Percentiles rank a stretch among this genome's conserved stretches.
Conservation (phyloP, 768 basidiomycete genomes). For the Rhodotorula babjevae region DNA sequence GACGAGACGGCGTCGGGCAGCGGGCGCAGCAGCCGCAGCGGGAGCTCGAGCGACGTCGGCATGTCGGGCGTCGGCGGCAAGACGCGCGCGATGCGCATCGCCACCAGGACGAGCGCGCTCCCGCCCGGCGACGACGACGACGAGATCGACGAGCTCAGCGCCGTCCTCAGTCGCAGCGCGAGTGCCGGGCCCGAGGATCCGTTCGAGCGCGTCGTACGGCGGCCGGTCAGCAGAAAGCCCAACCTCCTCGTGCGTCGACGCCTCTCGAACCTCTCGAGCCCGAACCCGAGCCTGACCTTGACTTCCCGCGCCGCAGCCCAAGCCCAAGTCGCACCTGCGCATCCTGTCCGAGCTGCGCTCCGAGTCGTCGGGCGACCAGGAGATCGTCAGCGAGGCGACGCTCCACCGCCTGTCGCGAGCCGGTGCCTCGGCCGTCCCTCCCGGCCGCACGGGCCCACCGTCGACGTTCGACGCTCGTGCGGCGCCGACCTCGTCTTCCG, state of each 20-base stretch:
- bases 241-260: conserved; percentile 28
- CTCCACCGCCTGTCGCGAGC: conserved; percentile 36
- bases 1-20: conserved; percentile 15
- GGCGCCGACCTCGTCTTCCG: background rate
- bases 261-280: background rate
- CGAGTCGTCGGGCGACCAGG: conserved; percentile 35
- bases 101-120: background rate
- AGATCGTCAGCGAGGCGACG: conserved; percentile 41
- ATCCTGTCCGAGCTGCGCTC: conserved; percentile 27
- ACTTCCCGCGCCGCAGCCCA: conserved; percentile 18
- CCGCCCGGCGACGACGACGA: conserved; percentile 23
- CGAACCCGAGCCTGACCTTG: too few species aligned
- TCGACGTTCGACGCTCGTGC: background rate
- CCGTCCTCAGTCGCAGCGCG: conserved; percentile 20
- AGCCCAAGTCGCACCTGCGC: conserved; percentile 41
- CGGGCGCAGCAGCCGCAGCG: conserved; percentile 20
- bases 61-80: too few species aligned
- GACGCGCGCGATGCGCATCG: background rate
- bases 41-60: conserved; percentile 7
- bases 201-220: conserved; percentile 9
- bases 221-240: conserved; percentile 23
- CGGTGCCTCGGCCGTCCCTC: conserved; percentile 21
- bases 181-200: conserved; percentile 12
- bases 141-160: conserved; percentile 27
- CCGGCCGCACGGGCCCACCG: conserved; percentile 13